A percentile compares a stretch with the other conserved stretches of the same genome.
These are phyloP conservation scores for Alternaria atra DNA, from an alignment of 2,329 filamentous ascomycete species.

Conservation along the genomic window DNA sequence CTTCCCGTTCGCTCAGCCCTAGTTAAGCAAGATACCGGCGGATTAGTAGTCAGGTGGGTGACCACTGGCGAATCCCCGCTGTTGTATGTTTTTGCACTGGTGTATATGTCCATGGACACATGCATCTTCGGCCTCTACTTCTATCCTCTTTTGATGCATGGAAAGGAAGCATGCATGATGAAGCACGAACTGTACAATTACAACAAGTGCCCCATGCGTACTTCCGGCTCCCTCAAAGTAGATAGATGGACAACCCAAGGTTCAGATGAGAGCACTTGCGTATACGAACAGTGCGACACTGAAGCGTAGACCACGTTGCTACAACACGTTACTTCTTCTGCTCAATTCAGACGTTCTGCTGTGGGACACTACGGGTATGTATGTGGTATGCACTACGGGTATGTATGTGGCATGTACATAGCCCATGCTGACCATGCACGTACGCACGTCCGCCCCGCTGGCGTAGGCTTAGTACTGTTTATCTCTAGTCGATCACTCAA, in stretches of 20 bases:
- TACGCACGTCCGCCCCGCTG: not conserved
- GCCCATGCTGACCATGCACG: not conserved
- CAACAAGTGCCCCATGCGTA: not conserved
- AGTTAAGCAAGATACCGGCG: constrained; percentile 1
- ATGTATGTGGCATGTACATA: not conserved
- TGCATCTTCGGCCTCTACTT: too few relatives aligned
- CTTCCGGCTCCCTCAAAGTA: constrained; percentile 3
- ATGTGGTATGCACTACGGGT: too few relatives aligned
- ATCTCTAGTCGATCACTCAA: not conserved
- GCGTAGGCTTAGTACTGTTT: not conserved
- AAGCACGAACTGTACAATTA: not conserved
- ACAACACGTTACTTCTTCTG: not conserved
- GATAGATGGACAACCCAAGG: not conserved
- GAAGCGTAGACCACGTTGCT: not conserved
- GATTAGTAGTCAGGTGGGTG: constrained; percentile 13
- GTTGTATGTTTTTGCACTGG: constrained; percentile 11
- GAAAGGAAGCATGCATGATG: not conserved
- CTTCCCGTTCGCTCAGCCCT: constrained; percentile 12
- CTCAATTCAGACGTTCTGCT: not conserved
- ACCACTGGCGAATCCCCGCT: constrained; percentile 15
- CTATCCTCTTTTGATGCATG: not conserved
- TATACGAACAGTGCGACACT: not conserved
- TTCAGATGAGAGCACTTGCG: not conserved
- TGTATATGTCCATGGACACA: too few relatives aligned
- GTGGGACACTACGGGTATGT: constrained; percentile 1